Conservation (phyloP, 768 basidiomycete genomes). For the Tylopilus subfusipes region DNA sequence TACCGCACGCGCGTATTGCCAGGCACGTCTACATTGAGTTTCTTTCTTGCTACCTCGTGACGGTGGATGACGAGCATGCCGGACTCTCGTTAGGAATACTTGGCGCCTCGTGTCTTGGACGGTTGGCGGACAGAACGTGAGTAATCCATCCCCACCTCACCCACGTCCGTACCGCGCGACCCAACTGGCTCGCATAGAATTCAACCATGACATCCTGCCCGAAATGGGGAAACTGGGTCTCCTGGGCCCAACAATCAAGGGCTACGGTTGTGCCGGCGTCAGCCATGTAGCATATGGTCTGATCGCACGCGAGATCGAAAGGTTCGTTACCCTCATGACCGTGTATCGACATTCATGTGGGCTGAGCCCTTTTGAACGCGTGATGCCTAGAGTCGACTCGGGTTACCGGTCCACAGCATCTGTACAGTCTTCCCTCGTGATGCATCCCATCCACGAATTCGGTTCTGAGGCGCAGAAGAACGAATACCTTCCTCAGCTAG, state of each 20-base stretch:
- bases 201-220: conserved; percentile 68
- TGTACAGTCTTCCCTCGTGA: conserved; percentile 93
- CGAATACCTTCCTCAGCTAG: conserved; percentile 82
- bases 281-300: conserved; percentile 92
- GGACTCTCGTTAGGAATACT: conserved; percentile 55
- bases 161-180: not conserved
- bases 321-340: conserved; percentile 41
- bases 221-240: conserved; percentile 94
- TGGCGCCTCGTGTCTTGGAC: conserved; percentile 84
- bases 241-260: conserved; percentile 87
- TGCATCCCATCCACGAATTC: conserved; percentile 91
- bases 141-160: conserved; percentile 10
- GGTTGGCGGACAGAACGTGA: conserved; percentile 86
- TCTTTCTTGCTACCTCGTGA: not conserved
- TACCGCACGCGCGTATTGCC: conserved; percentile 75
- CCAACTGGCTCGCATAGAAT: conserved; percentile 45
- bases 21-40: conserved; percentile 42
- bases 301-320: conserved; percentile 90
- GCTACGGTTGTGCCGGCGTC: conserved; percentile 91
- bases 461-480: conserved; percentile 89
- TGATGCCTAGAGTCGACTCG: conserved; percentile 73
- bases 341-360: not conserved
- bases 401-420: conserved; percentile 94
- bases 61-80: not conserved
- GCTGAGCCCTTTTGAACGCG: not conserved